Evolutionary conservation across 1,139 yeast genomes (phyloP).

Genomic region (Kodamaea suecica): DNA sequence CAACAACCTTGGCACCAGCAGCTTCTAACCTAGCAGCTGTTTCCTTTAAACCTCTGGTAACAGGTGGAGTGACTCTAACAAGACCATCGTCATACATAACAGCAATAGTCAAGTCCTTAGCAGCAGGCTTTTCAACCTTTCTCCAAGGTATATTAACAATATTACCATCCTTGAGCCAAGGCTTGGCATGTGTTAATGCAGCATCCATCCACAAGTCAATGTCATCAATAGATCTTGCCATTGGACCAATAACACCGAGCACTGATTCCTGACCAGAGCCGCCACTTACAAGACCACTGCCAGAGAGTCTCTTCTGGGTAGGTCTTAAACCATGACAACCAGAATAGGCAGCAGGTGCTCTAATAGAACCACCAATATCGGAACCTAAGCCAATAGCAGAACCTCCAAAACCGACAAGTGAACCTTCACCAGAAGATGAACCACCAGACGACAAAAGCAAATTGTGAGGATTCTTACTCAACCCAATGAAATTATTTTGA

Average conservation of each 20-base stretch:
- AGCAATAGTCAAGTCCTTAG: slow-evolving; percentile 29
- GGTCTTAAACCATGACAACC: slow-evolving; percentile 71
- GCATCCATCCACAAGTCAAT: slow-evolving; percentile 57
- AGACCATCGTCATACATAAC: slow-evolving; percentile 41
- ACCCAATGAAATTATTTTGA: slow-evolving; percentile 40
- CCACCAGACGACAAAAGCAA: slow-evolving; percentile 51
- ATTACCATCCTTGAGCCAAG: slow-evolving; percentile 64
- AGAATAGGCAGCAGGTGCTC: slow-evolving; percentile 72
- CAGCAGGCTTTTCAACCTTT: slow-evolving; percentile 37
- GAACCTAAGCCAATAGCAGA: slow-evolving; percentile 69
- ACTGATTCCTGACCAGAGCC: slow-evolving; percentile 61
- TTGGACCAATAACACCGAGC: slow-evolving; percentile 60
- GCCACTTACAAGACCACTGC: slow-evolving; percentile 48
- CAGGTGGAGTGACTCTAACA: slow-evolving; percentile 54
- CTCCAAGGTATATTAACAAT: slow-evolving; percentile 63
- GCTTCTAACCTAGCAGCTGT: slow-evolving; percentile 16
- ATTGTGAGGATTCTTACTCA: slow-evolving; percentile 39
- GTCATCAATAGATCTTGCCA: slow-evolving; percentile 61
- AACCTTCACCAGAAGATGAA: slow-evolving; percentile 78
- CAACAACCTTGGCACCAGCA: slow-evolving; percentile 20
- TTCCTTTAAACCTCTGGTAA: slow-evolving; percentile 27
- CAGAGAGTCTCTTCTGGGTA: slow-evolving; percentile 57
- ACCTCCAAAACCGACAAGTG: slow-evolving; percentile 62
- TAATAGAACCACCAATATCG: slow-evolving; percentile 77
- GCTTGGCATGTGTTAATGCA: slow-evolving; percentile 60